These are phyloP conservation scores for Solanum chilense DNA, from an alignment of 257 asterid genomes.

Conservation along the genomic window DNA sequence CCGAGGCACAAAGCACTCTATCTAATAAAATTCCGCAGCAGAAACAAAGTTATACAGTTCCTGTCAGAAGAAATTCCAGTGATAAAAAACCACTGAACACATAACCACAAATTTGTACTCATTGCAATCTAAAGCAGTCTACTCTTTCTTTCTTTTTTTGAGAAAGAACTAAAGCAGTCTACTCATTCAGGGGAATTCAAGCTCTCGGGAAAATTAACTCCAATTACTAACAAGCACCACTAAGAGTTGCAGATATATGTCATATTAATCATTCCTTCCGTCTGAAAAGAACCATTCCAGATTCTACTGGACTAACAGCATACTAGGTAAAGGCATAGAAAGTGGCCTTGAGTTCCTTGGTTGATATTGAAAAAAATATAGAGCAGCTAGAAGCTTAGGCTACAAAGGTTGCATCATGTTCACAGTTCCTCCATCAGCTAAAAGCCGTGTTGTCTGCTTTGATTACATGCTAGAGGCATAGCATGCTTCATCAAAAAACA, in stretches of 20 bases:
- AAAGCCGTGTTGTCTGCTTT: background rate
- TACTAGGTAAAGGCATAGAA: background rate
- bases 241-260: background rate
- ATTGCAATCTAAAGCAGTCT: background rate
- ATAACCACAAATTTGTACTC: background rate
- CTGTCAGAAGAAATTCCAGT: background rate
- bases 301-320: background rate
- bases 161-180: background rate
- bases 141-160: background rate
- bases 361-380: background rate
- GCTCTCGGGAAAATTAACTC: background rate
- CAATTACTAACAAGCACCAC: background rate
- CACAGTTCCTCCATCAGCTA: background rate
- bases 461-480: background rate
- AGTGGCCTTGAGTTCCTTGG: background rate
- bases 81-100: background rate
- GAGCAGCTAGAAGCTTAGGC: background rate
- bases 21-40: background rate
- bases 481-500: background rate
- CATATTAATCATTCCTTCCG: background rate
- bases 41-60: background rate
- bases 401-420: background rate
- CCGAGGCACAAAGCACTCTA: background rate
- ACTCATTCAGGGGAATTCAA: background rate
- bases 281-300: background rate